Evolutionary conservation across 2,329 filamentous ascomycete species (phyloP).

Genomic region (Parastagonospora nodorum): DNA sequence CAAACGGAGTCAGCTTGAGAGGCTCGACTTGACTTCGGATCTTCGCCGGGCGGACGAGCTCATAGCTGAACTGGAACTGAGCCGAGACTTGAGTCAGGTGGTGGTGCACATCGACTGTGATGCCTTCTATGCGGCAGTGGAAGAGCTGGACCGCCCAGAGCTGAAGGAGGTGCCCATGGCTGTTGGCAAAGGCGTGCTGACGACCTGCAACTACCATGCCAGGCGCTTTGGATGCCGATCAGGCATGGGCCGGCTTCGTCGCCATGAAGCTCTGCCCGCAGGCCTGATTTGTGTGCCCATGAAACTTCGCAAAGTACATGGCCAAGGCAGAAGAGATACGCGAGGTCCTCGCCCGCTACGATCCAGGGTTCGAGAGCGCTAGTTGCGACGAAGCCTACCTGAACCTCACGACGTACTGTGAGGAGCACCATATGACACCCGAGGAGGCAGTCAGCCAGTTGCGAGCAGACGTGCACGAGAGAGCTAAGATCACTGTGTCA

Average conservation of each 20-base stretch:
- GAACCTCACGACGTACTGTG: constrained; percentile 87
- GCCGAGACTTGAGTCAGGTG: constrained; percentile 79
- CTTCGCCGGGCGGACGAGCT: constrained; percentile 78
- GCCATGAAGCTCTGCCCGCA: constrained; percentile 92
- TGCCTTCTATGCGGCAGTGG: constrained; percentile 95
- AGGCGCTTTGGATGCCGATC: constrained; percentile 88
- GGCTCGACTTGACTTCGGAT: constrained; percentile 73
- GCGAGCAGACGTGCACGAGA: constrained; percentile 74
- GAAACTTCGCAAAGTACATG: constrained; percentile 90
- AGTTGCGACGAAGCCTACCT: constrained; percentile 97
- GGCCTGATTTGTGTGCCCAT: constrained; percentile 78
- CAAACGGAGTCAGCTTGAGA: constrained; percentile 76
- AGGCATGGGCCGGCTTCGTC: constrained; percentile 96
- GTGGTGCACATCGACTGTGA: constrained; percentile 96
- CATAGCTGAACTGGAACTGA: constrained; percentile 76
- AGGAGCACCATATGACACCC: constrained; percentile 68
- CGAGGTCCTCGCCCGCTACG: constrained; percentile 81
- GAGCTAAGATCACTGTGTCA: constrained; percentile 84
- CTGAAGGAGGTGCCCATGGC: constrained; percentile 87
- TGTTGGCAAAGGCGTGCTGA: constrained; percentile 75
- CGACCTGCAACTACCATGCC: constrained; percentile 85
- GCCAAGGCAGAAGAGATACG: constrained; percentile 89
- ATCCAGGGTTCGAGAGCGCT: constrained; percentile 87
- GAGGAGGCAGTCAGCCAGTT: constrained; percentile 78
- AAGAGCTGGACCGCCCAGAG: constrained; percentile 75